Base-by-base conservation (phyloP, 257 asterid species). In the Ligustrum vulgare region DNA sequence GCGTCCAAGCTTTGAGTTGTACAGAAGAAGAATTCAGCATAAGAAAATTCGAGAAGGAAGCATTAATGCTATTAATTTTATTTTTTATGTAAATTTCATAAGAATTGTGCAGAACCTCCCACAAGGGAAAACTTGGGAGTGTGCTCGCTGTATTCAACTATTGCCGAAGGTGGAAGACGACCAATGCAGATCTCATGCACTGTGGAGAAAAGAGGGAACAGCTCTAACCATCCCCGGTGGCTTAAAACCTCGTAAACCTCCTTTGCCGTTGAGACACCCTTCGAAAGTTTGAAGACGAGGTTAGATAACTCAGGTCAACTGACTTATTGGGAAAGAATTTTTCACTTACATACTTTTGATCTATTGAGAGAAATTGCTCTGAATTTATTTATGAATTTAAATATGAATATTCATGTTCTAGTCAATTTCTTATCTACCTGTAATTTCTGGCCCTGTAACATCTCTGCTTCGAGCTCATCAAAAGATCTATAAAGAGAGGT, bases 251-350 rank as follows among this genome's bases (percentile, higher is more conserved):
- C 98, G 16, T 91, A 81, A 25, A 93, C 87, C 84, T 93, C 97
- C 79, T 86, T 91, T 32, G 98, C 98, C 34, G 97, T 93, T 33
- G 94, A 93, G 25, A 93, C 97, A 2, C 98, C 98, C 98, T 91
- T 60, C 77, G 78, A 67, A 68, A 76, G 5, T 65, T 60, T 56
- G 23, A 49, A 58, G 25, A 62, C 36, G 0, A 32, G 20, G 49
- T 79, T 49, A 73, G 45, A 32, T 47, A 72, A 67, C 23, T 33
- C 31, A 33, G 39, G 32, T 23, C 22, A 6, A 74, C 39, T 62
- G 45, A 65, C 36, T 74, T 74, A 23, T 64, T 34, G 54, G 45
- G 31, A 22, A 58, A 58, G 5, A 54, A 54, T n/a, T n/a, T n/a
- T 54, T 54, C 0, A 16, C 25, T 18, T 18, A 6, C 8, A 54